phyloP scores from a whole-genome alignment of 1,284 basidiomycete species.

The Sparassis latifolia region DNA sequence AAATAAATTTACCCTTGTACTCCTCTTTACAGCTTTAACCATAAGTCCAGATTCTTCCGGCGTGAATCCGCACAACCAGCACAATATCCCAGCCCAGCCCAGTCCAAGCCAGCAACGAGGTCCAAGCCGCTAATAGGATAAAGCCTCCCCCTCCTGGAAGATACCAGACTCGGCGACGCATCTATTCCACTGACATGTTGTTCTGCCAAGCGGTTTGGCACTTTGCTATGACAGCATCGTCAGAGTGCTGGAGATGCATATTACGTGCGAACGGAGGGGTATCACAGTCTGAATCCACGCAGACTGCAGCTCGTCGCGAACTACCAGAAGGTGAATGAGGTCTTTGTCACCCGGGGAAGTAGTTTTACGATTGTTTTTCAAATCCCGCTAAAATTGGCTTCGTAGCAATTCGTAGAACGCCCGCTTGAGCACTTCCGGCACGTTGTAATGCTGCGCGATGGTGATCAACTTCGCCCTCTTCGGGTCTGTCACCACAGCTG shows the following conservation, averaged over 20 bases:
- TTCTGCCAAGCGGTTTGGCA: conserved; percentile 7
- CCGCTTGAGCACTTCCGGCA: conserved; percentile 28
- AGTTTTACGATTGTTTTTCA: conserved; percentile 4
- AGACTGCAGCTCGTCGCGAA: conserved; percentile 16
- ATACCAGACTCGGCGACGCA: conserved; percentile 17
- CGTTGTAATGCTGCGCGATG: conserved; percentile 22
- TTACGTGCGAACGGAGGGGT: conserved; percentile 12
- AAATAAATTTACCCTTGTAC: no score
- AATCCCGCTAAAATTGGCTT: conserved; percentile 17
- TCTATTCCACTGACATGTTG: conserved; percentile 14
- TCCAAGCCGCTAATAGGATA: conserved; percentile 29
- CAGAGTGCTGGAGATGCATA: conserved; percentile 11
- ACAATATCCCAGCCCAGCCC: conserved; percentile 27
- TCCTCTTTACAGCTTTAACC: no score
- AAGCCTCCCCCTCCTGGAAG: conserved; percentile 18
- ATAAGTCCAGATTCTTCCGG: conserved; percentile 3
- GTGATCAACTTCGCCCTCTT: conserved; percentile 24
- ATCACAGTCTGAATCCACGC: conserved; percentile 19
- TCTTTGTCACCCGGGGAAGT: conserved; percentile 10
- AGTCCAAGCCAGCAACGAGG: conserved; percentile 22
- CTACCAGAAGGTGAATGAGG: conserved; percentile 15
- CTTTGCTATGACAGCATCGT: not conserved
- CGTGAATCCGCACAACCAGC: conserved; percentile 19
- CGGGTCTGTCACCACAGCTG: conserved; percentile 8
- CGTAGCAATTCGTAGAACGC: conserved; percentile 34